These are phyloP conservation scores for Acer yangbiense DNA, from an alignment of 345 rosid genomes.

Conservation along the genomic window DNA sequence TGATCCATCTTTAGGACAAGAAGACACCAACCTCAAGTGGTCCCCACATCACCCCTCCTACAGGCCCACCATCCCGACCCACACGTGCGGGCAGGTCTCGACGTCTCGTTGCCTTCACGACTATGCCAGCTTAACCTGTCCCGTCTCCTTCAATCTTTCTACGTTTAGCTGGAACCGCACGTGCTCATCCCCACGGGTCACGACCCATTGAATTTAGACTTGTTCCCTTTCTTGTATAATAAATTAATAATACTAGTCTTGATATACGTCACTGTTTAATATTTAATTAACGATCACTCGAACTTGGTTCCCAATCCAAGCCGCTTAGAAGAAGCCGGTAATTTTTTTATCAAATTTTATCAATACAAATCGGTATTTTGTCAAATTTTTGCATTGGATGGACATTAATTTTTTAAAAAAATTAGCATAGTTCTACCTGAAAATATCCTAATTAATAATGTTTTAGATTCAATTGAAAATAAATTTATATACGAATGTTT, in stretches of 20 bases:
- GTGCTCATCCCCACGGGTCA: conserved; percentile 31
- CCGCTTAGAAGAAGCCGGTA: too few relatives aligned
- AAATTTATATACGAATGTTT: too few relatives aligned
- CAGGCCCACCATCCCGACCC: not conserved
- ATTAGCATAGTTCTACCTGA: too few relatives aligned
- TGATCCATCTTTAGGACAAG: not conserved
- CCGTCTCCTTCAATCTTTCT: conserved; percentile 35
- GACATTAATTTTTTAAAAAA: too few relatives aligned
- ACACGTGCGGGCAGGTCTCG: conserved; percentile 23
- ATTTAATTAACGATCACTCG: not conserved
- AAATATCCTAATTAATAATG: too few relatives aligned
- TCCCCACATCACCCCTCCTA: not conserved
- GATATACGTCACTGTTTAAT: not conserved
- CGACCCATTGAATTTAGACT: conserved; percentile 6
- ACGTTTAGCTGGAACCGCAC: conserved; percentile 46
- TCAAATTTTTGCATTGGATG: too few relatives aligned
- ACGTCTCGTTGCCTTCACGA: conserved; percentile 4
- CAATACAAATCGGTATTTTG: too few relatives aligned
- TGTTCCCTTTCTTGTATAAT: not conserved
- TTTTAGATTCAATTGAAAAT: too few relatives aligned
- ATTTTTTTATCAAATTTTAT: too few relatives aligned
- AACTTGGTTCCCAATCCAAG: not conserved
- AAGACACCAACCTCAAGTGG: not conserved
- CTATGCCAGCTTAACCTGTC: conserved; percentile 24
- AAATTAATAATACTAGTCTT: not conserved